Evolutionary conservation across 2,329 filamentous ascomycete genomes (phyloP).

Genomic region (Blastomyces parvus): DNA sequence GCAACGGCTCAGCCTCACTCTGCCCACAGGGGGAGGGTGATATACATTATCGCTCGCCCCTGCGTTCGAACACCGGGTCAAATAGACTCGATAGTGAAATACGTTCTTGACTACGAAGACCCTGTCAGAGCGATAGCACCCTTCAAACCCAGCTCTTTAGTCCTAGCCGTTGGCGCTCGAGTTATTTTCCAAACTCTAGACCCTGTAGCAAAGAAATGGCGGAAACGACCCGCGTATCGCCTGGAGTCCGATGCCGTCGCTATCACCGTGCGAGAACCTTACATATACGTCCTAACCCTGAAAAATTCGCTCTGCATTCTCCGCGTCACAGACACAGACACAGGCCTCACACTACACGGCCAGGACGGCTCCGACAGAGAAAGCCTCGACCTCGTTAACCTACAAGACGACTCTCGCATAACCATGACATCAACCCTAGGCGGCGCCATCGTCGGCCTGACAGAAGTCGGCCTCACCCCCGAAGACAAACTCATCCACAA

Average conservation of each 20-base stretch:
- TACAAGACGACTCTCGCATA: slow-evolving; percentile 35
- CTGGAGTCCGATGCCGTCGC: slow-evolving; percentile 43
- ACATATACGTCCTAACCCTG: slow-evolving; percentile 47
- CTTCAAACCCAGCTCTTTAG: slow-evolving; percentile 36
- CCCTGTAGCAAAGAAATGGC: slow-evolving; percentile 34
- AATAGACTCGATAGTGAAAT: slow-evolving; percentile 29
- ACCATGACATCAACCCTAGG: slow-evolving; percentile 44
- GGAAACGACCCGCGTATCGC: slow-evolving; percentile 28
- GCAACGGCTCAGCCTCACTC: slow-evolving; percentile 27
- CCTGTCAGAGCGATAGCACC: slow-evolving; percentile 48
- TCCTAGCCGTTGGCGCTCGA: slow-evolving; percentile 39
- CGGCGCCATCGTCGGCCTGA: slow-evolving; percentile 40
- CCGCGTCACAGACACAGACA: slow-evolving; percentile 28
- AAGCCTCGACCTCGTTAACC: slow-evolving; percentile 30
- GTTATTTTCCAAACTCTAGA: slow-evolving; percentile 38
- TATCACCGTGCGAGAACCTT: slow-evolving; percentile 38
- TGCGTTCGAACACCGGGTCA: slow-evolving; percentile 20
- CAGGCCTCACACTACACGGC: slow-evolving; percentile 26
- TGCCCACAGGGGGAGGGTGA: slow-evolving; percentile 27
- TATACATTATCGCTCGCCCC: slow-evolving; percentile 30
- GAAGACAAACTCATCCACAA: slow-evolving; percentile 26
- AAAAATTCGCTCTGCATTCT: slow-evolving; percentile 46
- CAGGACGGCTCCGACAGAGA: slow-evolving; percentile 27
- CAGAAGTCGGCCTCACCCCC: slow-evolving; percentile 18
- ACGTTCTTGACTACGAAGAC: slow-evolving; percentile 28